Evolutionary conservation across 768 basidiomycete genomes (phyloP).

Genomic region (Amanita polypyramis): DNA sequence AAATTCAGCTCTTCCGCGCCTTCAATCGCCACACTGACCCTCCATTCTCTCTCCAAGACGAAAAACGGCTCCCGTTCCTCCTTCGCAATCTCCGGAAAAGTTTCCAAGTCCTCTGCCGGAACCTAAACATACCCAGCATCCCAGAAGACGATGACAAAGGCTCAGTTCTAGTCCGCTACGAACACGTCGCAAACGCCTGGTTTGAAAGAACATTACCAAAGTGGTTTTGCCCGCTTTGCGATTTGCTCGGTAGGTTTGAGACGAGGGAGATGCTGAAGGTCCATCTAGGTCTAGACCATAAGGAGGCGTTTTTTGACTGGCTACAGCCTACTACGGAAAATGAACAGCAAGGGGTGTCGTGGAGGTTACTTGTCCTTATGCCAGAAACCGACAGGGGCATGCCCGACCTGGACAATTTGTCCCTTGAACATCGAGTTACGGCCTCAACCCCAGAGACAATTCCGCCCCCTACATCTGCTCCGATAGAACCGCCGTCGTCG

Average conservation of each 20-base stretch:
- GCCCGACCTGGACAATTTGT: neutral
- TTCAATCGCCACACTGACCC: conserved; percentile 22
- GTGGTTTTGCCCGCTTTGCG: conserved; percentile 19
- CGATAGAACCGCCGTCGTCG: neutral
- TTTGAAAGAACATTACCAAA: conserved; percentile 5
- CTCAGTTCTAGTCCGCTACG: conserved; percentile 17
- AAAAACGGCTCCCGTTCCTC: conserved; percentile 43
- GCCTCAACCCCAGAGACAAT: neutral
- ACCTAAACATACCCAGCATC: conserved; percentile 22
- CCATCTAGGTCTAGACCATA: conserved; percentile 18
- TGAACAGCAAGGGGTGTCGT: neutral
- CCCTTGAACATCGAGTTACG: neutral
- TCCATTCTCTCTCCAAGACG: conserved; percentile 25
- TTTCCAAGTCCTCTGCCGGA: conserved; percentile 33
- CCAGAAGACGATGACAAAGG: conserved; percentile 13
- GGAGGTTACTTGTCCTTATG: conserved; percentile 5
- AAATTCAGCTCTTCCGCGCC: conserved; percentile 23
- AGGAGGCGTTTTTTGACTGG: conserved; percentile 17
- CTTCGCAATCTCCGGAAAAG: conserved; percentile 38
- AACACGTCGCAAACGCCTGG: conserved; percentile 9
- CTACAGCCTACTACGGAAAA: neutral
- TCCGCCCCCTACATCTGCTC: neutral
- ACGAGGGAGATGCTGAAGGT: conserved; percentile 18
- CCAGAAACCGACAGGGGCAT: neutral
- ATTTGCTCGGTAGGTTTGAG: conserved; percentile 13